Percentiles rank a stretch among this genome's conserved stretches.
Conservation (phyloP, 257 asterid genomes). For the Solanum stenotomum region DNA sequence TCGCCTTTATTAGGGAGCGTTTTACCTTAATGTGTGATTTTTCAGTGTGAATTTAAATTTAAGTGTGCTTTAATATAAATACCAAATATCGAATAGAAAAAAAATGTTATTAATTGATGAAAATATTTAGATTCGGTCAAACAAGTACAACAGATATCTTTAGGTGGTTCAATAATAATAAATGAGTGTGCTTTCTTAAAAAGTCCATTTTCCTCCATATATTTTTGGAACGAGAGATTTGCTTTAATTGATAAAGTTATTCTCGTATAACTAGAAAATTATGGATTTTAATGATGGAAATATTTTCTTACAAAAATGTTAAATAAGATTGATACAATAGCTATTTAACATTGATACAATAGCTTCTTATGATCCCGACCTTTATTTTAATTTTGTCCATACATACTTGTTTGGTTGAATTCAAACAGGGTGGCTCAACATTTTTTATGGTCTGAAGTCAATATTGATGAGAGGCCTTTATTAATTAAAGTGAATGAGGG, state of each 20-base stretch:
- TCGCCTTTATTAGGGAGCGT: rapidly evolving
- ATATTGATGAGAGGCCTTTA: not conserved
- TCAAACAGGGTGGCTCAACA: not conserved
- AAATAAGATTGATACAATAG: too few relatives aligned
- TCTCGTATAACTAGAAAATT: too few relatives aligned
- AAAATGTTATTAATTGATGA: not conserved
- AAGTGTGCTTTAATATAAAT: rapidly evolving
- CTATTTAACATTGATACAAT: too few relatives aligned
- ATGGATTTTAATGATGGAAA: rapidly evolving
- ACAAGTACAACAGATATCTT: not conserved
- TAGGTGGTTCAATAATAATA: not conserved
- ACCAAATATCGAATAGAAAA: rapidly evolving
- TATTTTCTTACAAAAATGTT: too few relatives aligned
- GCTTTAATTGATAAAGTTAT: too few relatives aligned
- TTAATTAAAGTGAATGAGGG: too few relatives aligned
- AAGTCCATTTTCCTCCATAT: not conserved
- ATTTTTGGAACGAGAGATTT: not conserved
- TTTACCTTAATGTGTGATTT: too few relatives aligned
- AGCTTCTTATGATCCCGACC: too few relatives aligned
- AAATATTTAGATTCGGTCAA: not conserved
- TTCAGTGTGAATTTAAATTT: too few relatives aligned
- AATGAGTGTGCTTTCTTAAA: not conserved
- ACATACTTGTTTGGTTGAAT: not conserved
- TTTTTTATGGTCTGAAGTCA: not conserved
- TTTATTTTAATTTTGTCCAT: too few relatives aligned